phyloP scores from a whole-genome alignment of 1,139 yeast genomes.

The Suhomyces kunorum region DNA sequence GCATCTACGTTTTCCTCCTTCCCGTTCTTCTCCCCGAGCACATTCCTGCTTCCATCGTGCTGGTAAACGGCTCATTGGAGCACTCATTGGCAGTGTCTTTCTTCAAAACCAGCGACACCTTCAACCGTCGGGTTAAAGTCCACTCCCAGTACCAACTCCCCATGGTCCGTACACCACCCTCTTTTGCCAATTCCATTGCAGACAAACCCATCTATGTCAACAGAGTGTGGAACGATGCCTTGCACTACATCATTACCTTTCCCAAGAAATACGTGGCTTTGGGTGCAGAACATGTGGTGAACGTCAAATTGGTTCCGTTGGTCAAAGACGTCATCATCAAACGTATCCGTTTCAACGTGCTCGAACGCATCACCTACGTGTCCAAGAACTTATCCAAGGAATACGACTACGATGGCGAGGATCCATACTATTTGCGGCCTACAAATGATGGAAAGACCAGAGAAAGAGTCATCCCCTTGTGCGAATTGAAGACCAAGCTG shows the following conservation, averaged over 20 bases:
- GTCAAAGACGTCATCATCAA: constrained; percentile 68
- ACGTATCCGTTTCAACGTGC: constrained; percentile 67
- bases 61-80: constrained; percentile 52
- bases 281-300: constrained; percentile 61
- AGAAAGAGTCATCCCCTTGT: constrained; percentile 57
- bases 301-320: constrained; percentile 72
- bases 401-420: constrained; percentile 57
- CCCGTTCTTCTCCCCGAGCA: constrained; percentile 70
- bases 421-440: constrained; percentile 35
- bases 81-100: constrained; percentile 39
- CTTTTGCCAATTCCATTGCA: constrained; percentile 68
- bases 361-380: constrained; percentile 68
- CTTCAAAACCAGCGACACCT: constrained; percentile 37
- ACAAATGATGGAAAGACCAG: constrained; percentile 32
- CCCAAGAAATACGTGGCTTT: constrained; percentile 75
- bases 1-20: constrained; percentile 75
- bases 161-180: constrained; percentile 77
- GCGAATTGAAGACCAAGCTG: constrained; percentile 61
- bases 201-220: constrained; percentile 83
- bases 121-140: constrained; percentile 36
- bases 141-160: constrained; percentile 43
- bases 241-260: constrained; percentile 75
- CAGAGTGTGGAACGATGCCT: constrained; percentile 77
- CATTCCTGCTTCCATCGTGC: constrained; percentile 68
- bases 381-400: constrained; percentile 57